Evolutionary conservation across 1,139 yeast genomes (phyloP).

Genomic region (Yamadazyma spencermartinsiae): DNA sequence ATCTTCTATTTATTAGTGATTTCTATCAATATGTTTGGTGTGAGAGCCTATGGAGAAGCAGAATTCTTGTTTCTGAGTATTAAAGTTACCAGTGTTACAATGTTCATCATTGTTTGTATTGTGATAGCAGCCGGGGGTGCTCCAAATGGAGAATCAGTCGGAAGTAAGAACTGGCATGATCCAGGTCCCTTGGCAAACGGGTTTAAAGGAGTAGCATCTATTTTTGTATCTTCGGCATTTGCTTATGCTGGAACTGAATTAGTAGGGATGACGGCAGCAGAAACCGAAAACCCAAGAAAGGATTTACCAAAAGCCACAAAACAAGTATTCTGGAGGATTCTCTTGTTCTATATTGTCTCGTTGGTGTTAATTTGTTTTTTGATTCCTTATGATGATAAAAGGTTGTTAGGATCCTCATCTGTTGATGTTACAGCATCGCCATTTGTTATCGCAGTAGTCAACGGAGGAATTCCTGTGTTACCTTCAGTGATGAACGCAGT

Average conservation of each 20-base stretch:
- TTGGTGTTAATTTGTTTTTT: conserved; percentile 39
- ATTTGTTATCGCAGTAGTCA: conserved; percentile 44
- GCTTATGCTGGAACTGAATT: conserved; percentile 45
- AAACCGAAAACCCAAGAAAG: conserved; percentile 39
- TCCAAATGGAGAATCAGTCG: conserved; percentile 37
- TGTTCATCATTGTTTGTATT: conserved; percentile 42
- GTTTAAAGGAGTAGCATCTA: conserved; percentile 42
- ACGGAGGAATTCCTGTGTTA: conserved; percentile 50
- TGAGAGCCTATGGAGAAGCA: conserved; percentile 46
- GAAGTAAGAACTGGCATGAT: conserved; percentile 39
- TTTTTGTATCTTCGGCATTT: conserved; percentile 45
- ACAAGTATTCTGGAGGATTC: conserved; percentile 48
- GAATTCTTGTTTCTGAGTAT: conserved; percentile 40
- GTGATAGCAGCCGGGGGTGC: conserved; percentile 46
- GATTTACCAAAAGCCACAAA: conserved; percentile 43
- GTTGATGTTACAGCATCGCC: conserved; percentile 26
- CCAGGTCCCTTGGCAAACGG: conserved; percentile 47
- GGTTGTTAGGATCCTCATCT: conserved; percentile 32
- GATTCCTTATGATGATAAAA: conserved; percentile 33
- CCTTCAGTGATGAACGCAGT: conserved; percentile 49
- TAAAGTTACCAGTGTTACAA: conserved; percentile 41
- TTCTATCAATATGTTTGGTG: conserved; percentile 41
- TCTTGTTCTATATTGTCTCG: conserved; percentile 40
- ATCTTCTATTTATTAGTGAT: conserved; percentile 38
- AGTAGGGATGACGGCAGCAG: conserved; percentile 44